Conservation (phyloP, 1,139 yeast genomes). For the Yamadazyma friedrichii region DNA sequence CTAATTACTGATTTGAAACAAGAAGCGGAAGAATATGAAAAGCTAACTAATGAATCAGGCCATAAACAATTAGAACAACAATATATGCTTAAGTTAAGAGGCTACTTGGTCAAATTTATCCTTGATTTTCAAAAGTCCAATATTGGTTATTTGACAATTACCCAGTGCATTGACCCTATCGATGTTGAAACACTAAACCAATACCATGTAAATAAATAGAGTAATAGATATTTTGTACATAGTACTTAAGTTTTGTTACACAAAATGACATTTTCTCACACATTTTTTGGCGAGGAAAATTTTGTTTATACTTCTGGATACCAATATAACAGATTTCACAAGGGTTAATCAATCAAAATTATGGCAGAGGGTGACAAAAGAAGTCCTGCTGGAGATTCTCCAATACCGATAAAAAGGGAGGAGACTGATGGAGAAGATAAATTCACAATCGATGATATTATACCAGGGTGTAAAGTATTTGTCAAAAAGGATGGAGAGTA, state of each 20-base stretch:
- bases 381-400: slow-evolving; percentile 12
- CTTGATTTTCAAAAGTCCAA: slow-evolving; percentile 33
- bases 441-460: slow-evolving; percentile 48
- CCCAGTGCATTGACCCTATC: slow-evolving; percentile 13
- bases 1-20: slow-evolving; percentile 30
- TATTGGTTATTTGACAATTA: slow-evolving; percentile 32
- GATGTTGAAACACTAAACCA: slow-evolving; percentile 2
- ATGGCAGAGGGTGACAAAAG: background rate
- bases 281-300: too few relatives aligned
- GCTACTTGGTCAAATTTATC: slow-evolving; percentile 29
- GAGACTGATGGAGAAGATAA: slow-evolving; percentile 12
- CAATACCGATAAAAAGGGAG: slow-evolving; percentile 16
- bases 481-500: slow-evolving; percentile 79
- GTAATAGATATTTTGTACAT: background rate
- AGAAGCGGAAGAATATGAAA: slow-evolving; percentile 17
- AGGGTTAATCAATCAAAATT: slow-evolving; percentile 2
- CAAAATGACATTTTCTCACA: too few relatives aligned
- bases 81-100: slow-evolving; percentile 22
- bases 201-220: background rate
- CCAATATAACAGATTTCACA: background rate
- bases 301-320: background rate
- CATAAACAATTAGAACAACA: slow-evolving; percentile 13
- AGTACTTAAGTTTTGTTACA: background rate
- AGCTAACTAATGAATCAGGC: slow-evolving; percentile 14
- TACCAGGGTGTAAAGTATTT: slow-evolving; percentile 76